Conservation (phyloP, 1,284 basidiomycete species). For the Exobasidium rhododendri region DNA sequence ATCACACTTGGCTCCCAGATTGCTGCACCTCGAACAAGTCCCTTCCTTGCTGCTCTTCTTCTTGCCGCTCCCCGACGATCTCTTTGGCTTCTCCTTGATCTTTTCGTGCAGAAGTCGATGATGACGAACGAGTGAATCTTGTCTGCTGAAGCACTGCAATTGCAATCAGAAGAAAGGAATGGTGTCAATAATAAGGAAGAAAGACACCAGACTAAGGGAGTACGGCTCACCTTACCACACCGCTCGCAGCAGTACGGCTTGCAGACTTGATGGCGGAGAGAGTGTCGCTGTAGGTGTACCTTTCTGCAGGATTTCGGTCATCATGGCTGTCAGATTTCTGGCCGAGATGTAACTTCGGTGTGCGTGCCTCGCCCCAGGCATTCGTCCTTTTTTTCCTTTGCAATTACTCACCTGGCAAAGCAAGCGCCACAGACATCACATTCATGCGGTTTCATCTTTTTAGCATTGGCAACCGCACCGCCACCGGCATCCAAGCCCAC, state of each 20-base stretch:
- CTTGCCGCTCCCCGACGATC: neutral
- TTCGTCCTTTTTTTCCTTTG: too few relatives aligned
- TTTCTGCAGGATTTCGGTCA: constrained; percentile 8
- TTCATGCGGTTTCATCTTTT: constrained; percentile 14
- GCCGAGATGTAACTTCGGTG: neutral
- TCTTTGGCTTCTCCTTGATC: constrained; percentile 1
- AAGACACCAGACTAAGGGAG: neutral
- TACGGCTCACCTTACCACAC: constrained; percentile 12
- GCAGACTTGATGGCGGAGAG: constrained; percentile 8
- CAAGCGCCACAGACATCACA: constrained; percentile 15
- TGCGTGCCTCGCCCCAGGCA: too few relatives aligned
- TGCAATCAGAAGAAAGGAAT: neutral
- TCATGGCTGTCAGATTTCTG: neutral
- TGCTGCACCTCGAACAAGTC: constrained; percentile 8
- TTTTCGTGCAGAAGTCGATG: constrained; percentile 14
- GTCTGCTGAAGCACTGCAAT: constrained; percentile 12
- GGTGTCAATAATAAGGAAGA: constrained; percentile 1
- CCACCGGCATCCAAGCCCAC: neutral
- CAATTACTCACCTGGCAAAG: constrained; percentile 18
- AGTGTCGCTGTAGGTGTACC: constrained; percentile 14
- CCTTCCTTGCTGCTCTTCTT: neutral
- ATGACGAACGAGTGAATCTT: constrained; percentile 17
- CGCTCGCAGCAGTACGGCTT: constrained; percentile 14
- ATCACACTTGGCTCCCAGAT: constrained; percentile 10
- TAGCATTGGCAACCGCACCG: neutral